phyloP scores from a whole-genome alignment of 345 rosid genomes.

The Microthlaspi erraticum region DNA sequence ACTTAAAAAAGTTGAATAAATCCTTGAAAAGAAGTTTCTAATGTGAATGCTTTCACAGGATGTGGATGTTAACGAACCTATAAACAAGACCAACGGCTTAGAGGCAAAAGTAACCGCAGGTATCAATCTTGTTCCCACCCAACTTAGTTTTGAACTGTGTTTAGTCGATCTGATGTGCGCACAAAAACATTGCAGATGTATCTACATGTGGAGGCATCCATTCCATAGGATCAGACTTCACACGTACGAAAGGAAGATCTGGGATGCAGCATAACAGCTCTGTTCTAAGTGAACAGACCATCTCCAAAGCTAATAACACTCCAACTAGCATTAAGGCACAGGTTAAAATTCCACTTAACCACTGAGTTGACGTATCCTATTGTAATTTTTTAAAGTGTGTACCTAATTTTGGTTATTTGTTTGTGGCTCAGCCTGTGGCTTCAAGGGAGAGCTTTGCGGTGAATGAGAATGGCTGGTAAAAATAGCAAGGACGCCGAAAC shows the following conservation, averaged over 20 bases:
- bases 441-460: constrained; percentile 81
- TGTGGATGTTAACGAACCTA: constrained; percentile 50
- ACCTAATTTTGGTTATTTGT: constrained; percentile 5
- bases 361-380: constrained; percentile 9
- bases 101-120: constrained; percentile 39
- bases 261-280: constrained; percentile 60
- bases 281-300: constrained; percentile 62
- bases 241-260: constrained; percentile 81
- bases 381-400: constrained; percentile 2
- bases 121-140: constrained; percentile 9
- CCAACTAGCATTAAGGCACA: constrained; percentile 77
- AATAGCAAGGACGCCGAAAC: constrained; percentile 50
- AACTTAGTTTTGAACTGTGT: not conserved
- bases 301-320: constrained; percentile 61
- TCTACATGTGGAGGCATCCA: constrained; percentile 89
- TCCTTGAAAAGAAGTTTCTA: constrained; percentile 20
- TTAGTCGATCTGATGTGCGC: not conserved
- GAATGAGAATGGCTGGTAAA: constrained; percentile 46
- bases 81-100: constrained; percentile 34
- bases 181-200: constrained; percentile 44
- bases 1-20: not conserved
- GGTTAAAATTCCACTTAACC: constrained; percentile 45
- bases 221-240: constrained; percentile 91
- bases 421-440: constrained; percentile 66
- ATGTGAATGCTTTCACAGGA: constrained; percentile 54